Conservation (phyloP, 306 rosid genomes). For the Hippophae gyantsensis region DNA sequence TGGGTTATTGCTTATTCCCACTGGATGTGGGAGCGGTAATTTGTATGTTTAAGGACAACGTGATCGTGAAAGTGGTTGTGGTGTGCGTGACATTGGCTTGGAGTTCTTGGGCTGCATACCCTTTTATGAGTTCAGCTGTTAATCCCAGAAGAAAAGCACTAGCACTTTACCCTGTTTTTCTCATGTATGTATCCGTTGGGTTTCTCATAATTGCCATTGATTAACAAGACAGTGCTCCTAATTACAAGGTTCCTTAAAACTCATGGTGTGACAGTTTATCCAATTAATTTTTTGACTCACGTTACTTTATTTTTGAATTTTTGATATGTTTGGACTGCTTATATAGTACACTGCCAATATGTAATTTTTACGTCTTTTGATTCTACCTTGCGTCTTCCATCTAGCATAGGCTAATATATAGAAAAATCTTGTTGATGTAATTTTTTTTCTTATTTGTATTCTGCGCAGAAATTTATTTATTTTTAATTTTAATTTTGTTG, state of each 20-base stretch:
- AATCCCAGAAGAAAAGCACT: slow-evolving; percentile 99
- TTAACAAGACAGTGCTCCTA: slow-evolving; percentile 28
- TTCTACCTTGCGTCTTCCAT: background rate
- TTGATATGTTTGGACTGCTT: slow-evolving; percentile 21
- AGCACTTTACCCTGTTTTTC: slow-evolving; percentile 94
- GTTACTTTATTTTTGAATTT: slow-evolving; percentile 12
- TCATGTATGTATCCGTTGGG: slow-evolving; percentile 97
- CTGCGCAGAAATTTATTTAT: too few relatives aligned
- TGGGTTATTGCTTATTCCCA: slow-evolving; percentile 96
- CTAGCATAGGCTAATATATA: background rate
- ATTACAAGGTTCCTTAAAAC: slow-evolving; percentile 20
- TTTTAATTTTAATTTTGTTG: too few relatives aligned
- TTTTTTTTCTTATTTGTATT: too few relatives aligned
- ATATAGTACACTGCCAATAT: slow-evolving; percentile 31
- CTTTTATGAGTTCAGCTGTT: slow-evolving; percentile 98
- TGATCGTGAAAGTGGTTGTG: slow-evolving; percentile 64
- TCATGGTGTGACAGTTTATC: slow-evolving; percentile 36
- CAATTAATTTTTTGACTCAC: slow-evolving; percentile 15
- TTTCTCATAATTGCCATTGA: slow-evolving; percentile 97
- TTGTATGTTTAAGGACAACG: slow-evolving; percentile 88
- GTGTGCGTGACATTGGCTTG: slow-evolving; percentile 86
- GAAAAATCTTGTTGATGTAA: too few relatives aligned
- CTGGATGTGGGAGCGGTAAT: slow-evolving; percentile 80
- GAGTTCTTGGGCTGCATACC: slow-evolving; percentile 99
- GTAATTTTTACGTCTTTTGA: slow-evolving; percentile 19